These are phyloP conservation scores for Ascobolus immersus DNA, from an alignment of 495 filamentous ascomycete species.

Conservation along the genomic window DNA sequence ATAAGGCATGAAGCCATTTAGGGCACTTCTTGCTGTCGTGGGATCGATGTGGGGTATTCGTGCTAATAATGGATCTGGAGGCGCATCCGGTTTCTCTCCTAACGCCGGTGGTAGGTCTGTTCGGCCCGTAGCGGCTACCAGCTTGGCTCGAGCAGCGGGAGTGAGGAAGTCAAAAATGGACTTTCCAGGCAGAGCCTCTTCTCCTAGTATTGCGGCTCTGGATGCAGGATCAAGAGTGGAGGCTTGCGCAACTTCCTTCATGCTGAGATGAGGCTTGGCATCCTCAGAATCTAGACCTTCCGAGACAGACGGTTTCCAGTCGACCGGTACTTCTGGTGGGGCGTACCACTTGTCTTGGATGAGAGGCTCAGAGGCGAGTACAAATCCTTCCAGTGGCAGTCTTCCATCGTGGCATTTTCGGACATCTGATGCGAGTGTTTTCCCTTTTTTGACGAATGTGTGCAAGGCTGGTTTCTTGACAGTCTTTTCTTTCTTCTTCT, in stretches of 20 bases:
- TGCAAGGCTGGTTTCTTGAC: constrained; percentile 30
- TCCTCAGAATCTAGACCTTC: neutral
- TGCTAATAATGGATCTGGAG: constrained; percentile 20
- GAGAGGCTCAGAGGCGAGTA: constrained; percentile 34
- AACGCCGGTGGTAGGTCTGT: constrained; percentile 49
- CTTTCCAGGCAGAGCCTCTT: constrained; percentile 61
- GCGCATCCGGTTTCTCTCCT: constrained; percentile 28
- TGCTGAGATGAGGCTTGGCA: neutral
- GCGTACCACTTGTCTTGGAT: constrained; percentile 36
- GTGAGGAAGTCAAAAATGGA: constrained; percentile 91
- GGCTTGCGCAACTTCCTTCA: constrained; percentile 43
- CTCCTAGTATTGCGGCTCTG: constrained; percentile 59
- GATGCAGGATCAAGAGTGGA: constrained; percentile 54
- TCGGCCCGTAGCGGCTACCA: constrained; percentile 52
- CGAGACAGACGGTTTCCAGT: constrained; percentile 40
- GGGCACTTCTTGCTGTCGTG: constrained; percentile 43
- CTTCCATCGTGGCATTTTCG: constrained; percentile 76
- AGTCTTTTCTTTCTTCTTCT: constrained; percentile 46
- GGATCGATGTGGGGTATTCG: constrained; percentile 57
- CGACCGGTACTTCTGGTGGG: constrained; percentile 47
- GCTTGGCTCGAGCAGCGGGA: constrained; percentile 46
- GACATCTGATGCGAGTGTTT: constrained; percentile 31
- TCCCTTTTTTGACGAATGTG: constrained; percentile 59
- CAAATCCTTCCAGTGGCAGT: constrained; percentile 62
- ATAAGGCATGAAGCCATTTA: constrained; percentile 66